Evolutionary conservation across 352 stramenopile genomes (phyloP), one percentile per base, ranked within the genome.

Genomic region (Phytophthora citricola): DNA sequence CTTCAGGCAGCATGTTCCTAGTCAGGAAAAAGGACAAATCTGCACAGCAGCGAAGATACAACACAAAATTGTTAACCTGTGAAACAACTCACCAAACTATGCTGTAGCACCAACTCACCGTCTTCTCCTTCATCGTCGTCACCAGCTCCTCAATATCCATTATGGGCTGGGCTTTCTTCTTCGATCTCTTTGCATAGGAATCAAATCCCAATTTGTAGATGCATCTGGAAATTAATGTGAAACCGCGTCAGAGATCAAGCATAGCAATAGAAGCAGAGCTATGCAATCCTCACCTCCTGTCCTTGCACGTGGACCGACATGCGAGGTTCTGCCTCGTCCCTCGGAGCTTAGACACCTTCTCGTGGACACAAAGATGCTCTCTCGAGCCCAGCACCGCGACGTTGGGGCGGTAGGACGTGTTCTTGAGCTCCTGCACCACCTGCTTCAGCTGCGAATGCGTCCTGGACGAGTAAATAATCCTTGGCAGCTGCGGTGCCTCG

Each of bases 111-210:
- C 24, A 27, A 50, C 58, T 10, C 4, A 92, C 86, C 50, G 81
- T 79, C 51, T 87, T 91, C 56, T 89, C 83, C 55, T 91, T 92
- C 85, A 93, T 94, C 39, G 75, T 82, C 17, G 83, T 70, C 15
- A 98, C 92, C 4, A 99, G 83, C 61, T 99, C 97, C 80, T 99
- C 98, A 73, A 99, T 99, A 69, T 99, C 98, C 63, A 99, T 85
- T n/a, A 99, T 95, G 15, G 83, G 83, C 7, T 92, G 53, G 14
- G 66, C 75, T 43, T 75, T 61, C 44, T 85, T 76, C 46, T 78
- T 84, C 24, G 78, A 83, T 8, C 74, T 68, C 36, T 81, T 81
- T 7, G 77, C 76, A 34, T 83, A 75, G 9, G 66, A 71, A 55
- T 95, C 89, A 73, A 94, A 94, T 5, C 89, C 85, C 17, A 85